Percentiles rank a stretch among this genome's conserved stretches.
These are phyloP conservation scores for Phlebiopsis flavidoalba DNA, from an alignment of 768 basidiomycete species.

Conservation along the genomic window DNA sequence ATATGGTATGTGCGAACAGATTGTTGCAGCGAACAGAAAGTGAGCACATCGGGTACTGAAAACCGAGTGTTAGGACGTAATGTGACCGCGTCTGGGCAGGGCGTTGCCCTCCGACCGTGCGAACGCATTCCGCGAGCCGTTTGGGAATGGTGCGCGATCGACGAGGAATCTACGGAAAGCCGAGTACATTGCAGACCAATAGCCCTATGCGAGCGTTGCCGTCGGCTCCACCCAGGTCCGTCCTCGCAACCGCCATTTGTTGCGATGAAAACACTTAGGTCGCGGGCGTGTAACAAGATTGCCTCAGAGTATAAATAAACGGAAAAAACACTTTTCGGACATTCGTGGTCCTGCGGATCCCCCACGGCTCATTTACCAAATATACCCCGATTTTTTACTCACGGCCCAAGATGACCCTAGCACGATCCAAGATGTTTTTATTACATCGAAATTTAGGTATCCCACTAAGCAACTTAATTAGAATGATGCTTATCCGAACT, in stretches of 20 bases:
- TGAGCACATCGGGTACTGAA: too few species aligned
- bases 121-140: slow-evolving; percentile 59
- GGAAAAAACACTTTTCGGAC: background rate
- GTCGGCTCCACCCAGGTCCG: too few species aligned
- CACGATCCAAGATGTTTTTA: background rate
- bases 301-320: background rate
- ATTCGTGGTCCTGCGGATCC: background rate
- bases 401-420: background rate
- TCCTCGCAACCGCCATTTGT: too few species aligned
- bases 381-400: background rate
- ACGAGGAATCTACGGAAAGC: slow-evolving; percentile 71
- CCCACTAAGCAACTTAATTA: background rate
- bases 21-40: too few species aligned
- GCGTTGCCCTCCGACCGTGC: too few species aligned
- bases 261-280: background rate
- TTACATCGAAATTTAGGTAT: background rate
- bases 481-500: background rate
- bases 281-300: background rate
- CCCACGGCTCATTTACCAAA: slow-evolving; percentile 1
- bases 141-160: slow-evolving; percentile 87
- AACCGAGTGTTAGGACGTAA: slow-evolving; percentile 55
- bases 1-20: slow-evolving; percentile 65
- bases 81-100: slow-evolving; percentile 53
- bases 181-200: too few species aligned
- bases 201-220: too few species aligned